Evolutionary conservation across 768 basidiomycete species (phyloP).

Genomic region (Omphalotus guepiniiformis): DNA sequence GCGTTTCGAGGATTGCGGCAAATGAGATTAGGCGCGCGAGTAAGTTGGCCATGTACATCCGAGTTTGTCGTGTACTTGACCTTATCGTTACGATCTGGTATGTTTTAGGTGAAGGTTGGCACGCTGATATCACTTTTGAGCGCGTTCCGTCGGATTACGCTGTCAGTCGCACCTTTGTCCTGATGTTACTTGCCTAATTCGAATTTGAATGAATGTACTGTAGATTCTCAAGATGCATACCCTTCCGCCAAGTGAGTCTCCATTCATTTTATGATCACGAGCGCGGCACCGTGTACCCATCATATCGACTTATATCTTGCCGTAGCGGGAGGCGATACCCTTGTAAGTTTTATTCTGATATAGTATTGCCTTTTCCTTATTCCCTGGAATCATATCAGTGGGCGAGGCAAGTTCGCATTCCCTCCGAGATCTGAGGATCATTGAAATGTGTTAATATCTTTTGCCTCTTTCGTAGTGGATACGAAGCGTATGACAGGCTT

Average conservation of each 20-base stretch:
- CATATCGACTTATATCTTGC: not conserved
- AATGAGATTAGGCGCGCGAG: slow-evolving; percentile 32
- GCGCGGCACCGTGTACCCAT: not conserved
- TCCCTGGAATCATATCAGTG: slow-evolving; percentile 27
- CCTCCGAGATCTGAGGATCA: not conserved
- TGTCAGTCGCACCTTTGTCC: too few relatives aligned
- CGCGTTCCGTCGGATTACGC: slow-evolving; percentile 57
- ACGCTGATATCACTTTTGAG: slow-evolving; percentile 61
- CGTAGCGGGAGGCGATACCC: slow-evolving; percentile 38
- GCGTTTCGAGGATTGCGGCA: too few relatives aligned
- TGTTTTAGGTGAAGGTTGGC: slow-evolving; percentile 39
- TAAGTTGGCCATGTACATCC: slow-evolving; percentile 10
- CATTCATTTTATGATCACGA: too few relatives aligned
- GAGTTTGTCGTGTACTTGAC: too few relatives aligned
- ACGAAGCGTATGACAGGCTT: slow-evolving; percentile 62
- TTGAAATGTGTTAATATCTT: not conserved
- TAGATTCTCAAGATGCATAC: slow-evolving; percentile 40
- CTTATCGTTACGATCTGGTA: too few relatives aligned
- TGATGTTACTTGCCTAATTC: too few relatives aligned
- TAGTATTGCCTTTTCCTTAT: too few relatives aligned
- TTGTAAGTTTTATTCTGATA: slow-evolving; percentile 30
- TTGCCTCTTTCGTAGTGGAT: slow-evolving; percentile 41
- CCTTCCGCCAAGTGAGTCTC: slow-evolving; percentile 29
- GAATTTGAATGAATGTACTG: too few relatives aligned
- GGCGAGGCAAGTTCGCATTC: slow-evolving; percentile 30